These are phyloP conservation scores for Xylariaceae sp. DNA, from an alignment of 2,329 filamentous ascomycete genomes.

Conservation along the genomic window DNA sequence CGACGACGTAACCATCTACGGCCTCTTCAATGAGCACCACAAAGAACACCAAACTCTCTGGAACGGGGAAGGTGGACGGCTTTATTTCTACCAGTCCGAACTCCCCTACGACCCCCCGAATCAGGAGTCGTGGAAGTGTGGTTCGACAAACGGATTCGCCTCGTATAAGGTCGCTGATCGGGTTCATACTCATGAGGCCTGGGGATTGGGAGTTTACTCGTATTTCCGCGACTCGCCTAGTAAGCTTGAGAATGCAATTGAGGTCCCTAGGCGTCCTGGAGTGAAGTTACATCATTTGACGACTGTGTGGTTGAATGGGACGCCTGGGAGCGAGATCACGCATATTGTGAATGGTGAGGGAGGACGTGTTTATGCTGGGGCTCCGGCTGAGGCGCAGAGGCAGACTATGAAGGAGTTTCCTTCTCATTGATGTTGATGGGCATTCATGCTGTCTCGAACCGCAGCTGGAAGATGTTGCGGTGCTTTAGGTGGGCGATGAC, in stretches of 20 bases:
- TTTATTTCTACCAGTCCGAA: conserved; percentile 35
- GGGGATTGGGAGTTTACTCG: conserved; percentile 33
- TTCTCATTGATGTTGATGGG: background rate
- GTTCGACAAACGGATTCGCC: conserved; percentile 29
- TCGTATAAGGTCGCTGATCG: conserved; percentile 32
- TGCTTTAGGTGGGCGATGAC: too few relatives aligned
- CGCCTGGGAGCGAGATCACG: conserved; percentile 30
- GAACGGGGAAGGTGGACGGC: conserved; percentile 29
- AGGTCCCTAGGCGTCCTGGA: conserved; percentile 25
- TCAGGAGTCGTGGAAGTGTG: conserved; percentile 29
- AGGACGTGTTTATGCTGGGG: conserved; percentile 28
- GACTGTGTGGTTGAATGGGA: conserved; percentile 31
- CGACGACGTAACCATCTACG: conserved; percentile 30
- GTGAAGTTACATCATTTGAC: conserved; percentile 32
- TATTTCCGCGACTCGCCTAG: conserved; percentile 33
- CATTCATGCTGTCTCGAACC: background rate
- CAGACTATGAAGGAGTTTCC: conserved; percentile 29
- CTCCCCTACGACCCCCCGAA: conserved; percentile 33
- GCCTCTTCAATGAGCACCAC: conserved; percentile 34
- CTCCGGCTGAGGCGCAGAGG: conserved; percentile 30
- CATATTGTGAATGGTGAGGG: conserved; percentile 31
- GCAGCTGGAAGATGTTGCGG: background rate
- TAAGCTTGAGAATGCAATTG: conserved; percentile 33
- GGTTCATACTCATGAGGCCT: conserved; percentile 31
- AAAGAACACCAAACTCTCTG: conserved; percentile 33